Percentiles rank a stretch among this genome's conserved stretches.
Evolutionary conservation across 1,139 yeast genomes (phyloP).

Genomic region (Geotrichum klebahnii): DNA sequence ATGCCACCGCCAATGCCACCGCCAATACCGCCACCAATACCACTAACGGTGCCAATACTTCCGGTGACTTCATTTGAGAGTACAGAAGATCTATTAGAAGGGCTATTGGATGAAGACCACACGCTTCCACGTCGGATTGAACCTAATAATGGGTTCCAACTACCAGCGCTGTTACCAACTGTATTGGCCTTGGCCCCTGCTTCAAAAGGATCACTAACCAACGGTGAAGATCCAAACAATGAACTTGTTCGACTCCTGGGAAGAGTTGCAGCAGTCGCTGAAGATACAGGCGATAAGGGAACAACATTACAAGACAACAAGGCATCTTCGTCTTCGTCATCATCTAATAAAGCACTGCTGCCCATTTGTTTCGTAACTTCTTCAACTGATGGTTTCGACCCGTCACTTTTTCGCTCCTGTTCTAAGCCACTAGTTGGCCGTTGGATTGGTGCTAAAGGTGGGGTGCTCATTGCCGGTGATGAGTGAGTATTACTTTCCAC

Average conservation of each 20-base stretch:
- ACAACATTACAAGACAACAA: slow-evolving; percentile 3
- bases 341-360: slow-evolving; percentile 27
- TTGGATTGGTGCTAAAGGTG: slow-evolving; percentile 21
- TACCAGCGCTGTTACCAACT: neutral
- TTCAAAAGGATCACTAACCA: slow-evolving; percentile 11
- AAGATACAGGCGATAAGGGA: slow-evolving; percentile 4
- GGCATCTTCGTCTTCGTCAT: slow-evolving; percentile 27
- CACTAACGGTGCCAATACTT: neutral
- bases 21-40: neutral
- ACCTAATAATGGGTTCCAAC: slow-evolving; percentile 18
- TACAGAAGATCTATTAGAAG: neutral
- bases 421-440: slow-evolving; percentile 22
- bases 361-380: slow-evolving; percentile 30
- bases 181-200: neutral
- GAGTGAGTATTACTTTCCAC: slow-evolving; percentile 10
- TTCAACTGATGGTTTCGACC: slow-evolving; percentile 26
- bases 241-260: slow-evolving; percentile 8
- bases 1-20: neutral
- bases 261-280: slow-evolving; percentile 1
- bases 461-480: slow-evolving; percentile 8
- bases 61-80: neutral
- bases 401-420: slow-evolving; percentile 7
- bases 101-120: slow-evolving; percentile 19
- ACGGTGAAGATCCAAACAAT: slow-evolving; percentile 11
- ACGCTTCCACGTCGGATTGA: slow-evolving; percentile 21